These are phyloP conservation scores for Zygotorulaspora sp. DNA, from an alignment of 805 yeast species.

Conservation along the genomic window DNA sequence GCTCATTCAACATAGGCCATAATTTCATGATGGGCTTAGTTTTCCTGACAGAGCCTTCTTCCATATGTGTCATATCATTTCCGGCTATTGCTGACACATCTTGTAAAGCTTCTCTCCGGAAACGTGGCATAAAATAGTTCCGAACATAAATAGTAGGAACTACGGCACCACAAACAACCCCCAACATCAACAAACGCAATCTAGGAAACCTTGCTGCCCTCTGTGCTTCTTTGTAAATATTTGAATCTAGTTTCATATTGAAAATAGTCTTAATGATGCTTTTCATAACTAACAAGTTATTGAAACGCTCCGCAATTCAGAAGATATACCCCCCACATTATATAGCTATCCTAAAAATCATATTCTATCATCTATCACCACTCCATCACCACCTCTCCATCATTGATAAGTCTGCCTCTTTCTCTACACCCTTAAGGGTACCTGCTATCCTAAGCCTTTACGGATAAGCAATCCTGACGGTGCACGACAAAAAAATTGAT, in stretches of 20 bases:
- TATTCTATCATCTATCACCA: too few species aligned
- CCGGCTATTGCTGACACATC: conserved; percentile 3
- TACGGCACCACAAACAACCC: conserved; percentile 28
- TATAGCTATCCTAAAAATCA: too few species aligned
- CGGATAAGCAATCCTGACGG: too few species aligned
- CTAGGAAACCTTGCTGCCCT: conserved; percentile 24
- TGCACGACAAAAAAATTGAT: too few species aligned
- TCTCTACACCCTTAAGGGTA: too few species aligned
- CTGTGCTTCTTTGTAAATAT: conserved; percentile 28
- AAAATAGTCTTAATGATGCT: too few species aligned
- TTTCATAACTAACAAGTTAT: too few species aligned
- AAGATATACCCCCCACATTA: too few species aligned
- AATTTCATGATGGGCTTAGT: conserved; percentile 9
- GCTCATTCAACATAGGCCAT: conserved; percentile 11
- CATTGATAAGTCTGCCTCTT: too few species aligned
- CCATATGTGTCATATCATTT: neutral
- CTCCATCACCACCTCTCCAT: too few species aligned
- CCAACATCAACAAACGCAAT: conserved; percentile 26
- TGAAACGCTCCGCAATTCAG: too few species aligned
- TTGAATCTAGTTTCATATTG: conserved; percentile 28
- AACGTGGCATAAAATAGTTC: conserved; percentile 18
- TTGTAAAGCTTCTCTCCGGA: conserved; percentile 9
- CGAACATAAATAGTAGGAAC: conserved; percentile 28
- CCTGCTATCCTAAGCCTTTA: too few species aligned
- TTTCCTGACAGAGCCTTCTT: neutral